These are phyloP conservation scores for Chloranthus sessilifolius DNA, from an alignment of 164 flowering plant genomes.

Conservation along the genomic window DNA sequence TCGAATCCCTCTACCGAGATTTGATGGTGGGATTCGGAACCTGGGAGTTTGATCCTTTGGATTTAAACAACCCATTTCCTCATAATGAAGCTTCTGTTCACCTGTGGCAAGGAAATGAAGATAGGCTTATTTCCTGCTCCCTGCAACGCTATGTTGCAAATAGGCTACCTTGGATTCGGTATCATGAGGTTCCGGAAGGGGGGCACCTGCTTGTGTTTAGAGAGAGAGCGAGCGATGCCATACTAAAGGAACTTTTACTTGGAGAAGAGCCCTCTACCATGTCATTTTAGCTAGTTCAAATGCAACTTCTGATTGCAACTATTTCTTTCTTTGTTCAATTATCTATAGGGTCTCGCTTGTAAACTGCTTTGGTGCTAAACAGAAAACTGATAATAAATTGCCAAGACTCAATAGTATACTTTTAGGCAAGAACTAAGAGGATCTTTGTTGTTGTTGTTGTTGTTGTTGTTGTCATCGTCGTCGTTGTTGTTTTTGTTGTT, in stretches of 20 bases:
- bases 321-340: not conserved
- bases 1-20: conserved; percentile 46
- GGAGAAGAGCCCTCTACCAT: conserved; percentile 22
- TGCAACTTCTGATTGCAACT: not conserved
- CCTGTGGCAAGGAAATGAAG: conserved; percentile 75
- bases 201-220: conserved; percentile 25
- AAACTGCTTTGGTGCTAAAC: too few relatives aligned
- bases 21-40: conserved; percentile 50
- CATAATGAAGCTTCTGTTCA: conserved; percentile 55
- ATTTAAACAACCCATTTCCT: conserved; percentile 53
- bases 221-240: conserved; percentile 25
- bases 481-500: too few relatives aligned
- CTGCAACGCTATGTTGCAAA: conserved; percentile 47
- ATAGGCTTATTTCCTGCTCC: conserved; percentile 37
- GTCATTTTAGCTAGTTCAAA: not conserved
- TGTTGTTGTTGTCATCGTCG: not conserved
- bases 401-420: too few relatives aligned
- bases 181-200: conserved; percentile 48
- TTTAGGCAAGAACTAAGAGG: too few relatives aligned
- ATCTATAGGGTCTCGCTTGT: not conserved
- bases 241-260: conserved; percentile 45
- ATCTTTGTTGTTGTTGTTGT: not conserved
- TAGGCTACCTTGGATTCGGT: conserved; percentile 59
- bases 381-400: too few relatives aligned
- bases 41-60: conserved; percentile 64